Evolutionary conservation across 331 rosid genomes (phyloP).

Genomic region (Dryas integrifolia): DNA sequence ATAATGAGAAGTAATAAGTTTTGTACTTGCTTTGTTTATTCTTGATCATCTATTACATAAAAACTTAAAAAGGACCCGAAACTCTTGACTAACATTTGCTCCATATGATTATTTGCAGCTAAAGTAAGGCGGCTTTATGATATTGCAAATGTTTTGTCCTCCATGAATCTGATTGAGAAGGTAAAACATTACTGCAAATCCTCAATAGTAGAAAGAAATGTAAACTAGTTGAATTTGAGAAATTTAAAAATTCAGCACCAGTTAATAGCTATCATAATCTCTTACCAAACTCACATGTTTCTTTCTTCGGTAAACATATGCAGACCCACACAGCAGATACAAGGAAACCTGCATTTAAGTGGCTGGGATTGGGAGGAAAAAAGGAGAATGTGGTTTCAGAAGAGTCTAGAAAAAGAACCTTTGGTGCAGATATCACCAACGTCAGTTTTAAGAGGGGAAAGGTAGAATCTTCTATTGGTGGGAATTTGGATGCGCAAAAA

Average conservation of each 20-base stretch:
- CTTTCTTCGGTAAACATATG: slow-evolving; percentile 7
- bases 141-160: slow-evolving; percentile 85
- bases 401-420: slow-evolving; percentile 64
- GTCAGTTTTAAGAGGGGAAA: slow-evolving; percentile 46
- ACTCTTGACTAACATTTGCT: slow-evolving; percentile 12
- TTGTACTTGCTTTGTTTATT: neutral
- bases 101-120: slow-evolving; percentile 48
- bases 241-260: neutral
- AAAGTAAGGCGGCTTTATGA: slow-evolving; percentile 91
- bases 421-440: slow-evolving; percentile 77
- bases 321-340: slow-evolving; percentile 75
- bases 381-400: slow-evolving; percentile 25
- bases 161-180: slow-evolving; percentile 88
- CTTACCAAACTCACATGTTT: neutral
- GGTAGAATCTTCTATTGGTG: slow-evolving; percentile 32
- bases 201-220: neutral
- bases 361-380: slow-evolving; percentile 63
- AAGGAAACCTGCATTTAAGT: slow-evolving; percentile 89
- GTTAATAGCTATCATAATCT: neutral
- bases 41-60: neutral
- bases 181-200: slow-evolving; percentile 27
- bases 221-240: neutral
- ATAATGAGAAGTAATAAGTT: slow-evolving; percentile 67
- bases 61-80: neutral
- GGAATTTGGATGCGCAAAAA: slow-evolving; percentile 31